Evolutionary conservation across 2,329 filamentous ascomycete genomes (phyloP).

Genomic region (Colletotrichum sansevieriae): DNA sequence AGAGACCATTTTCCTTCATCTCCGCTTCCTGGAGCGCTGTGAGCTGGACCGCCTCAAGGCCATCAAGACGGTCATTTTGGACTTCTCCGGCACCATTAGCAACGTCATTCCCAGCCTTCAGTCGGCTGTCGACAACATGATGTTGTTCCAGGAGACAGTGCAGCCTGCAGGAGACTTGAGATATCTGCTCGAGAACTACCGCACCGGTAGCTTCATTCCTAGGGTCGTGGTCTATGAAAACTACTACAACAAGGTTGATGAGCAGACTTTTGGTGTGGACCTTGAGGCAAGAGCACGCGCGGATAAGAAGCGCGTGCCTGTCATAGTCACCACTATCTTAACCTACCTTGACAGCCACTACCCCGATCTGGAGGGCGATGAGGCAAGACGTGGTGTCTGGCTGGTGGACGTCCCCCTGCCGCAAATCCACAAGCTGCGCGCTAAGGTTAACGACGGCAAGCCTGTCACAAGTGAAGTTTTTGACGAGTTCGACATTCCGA

Average conservation of each 20-base stretch:
- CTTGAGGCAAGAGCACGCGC: constrained; percentile 94
- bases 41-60: constrained; percentile 96
- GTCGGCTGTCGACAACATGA: constrained; percentile 97
- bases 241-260: constrained; percentile 98
- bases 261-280: constrained; percentile 97
- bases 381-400: constrained; percentile 93
- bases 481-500: constrained; percentile 91
- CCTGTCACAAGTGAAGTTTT: constrained; percentile 80
- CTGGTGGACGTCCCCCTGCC: constrained; percentile 89
- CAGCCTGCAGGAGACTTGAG: constrained; percentile 90
- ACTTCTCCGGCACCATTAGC: constrained; percentile 97
- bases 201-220: constrained; percentile 91
- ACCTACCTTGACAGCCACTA: constrained; percentile 98
- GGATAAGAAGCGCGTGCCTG: constrained; percentile 94
- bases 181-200: constrained; percentile 96
- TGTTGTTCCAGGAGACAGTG: constrained; percentile 99
- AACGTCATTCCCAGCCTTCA: constrained; percentile 98
- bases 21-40: constrained; percentile 97
- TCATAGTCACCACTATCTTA: constrained; percentile 91
- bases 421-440: constrained; percentile 86
- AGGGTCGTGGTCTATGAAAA: constrained; percentile 96
- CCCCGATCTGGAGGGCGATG: constrained; percentile 95
- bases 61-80: constrained; percentile 96
- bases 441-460: constrained; percentile 89
- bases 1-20: constrained; percentile 91